Conservation (phyloP, 148 eudicot species). For the Rhododendron ovatum region DNA sequence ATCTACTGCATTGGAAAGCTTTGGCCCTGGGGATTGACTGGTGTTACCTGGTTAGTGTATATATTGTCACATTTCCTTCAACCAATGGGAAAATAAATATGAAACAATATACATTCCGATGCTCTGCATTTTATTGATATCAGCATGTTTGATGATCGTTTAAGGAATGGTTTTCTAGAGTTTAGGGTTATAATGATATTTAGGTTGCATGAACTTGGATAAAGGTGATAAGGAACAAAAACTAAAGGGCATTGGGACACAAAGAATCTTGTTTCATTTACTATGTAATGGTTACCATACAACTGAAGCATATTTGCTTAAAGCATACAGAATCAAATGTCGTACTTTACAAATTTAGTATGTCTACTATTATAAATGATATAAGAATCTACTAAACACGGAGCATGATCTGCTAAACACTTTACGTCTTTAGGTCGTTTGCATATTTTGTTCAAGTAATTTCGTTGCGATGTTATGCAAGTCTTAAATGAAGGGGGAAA, state of each 20-base stretch:
- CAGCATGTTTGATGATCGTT: background rate
- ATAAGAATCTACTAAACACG: background rate
- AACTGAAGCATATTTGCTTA: background rate
- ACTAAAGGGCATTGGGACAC: background rate
- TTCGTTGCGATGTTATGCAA: background rate
- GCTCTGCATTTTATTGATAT: background rate
- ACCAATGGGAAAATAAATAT: background rate
- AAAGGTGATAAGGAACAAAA: background rate
- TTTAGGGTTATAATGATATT: background rate
- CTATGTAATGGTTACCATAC: background rate
- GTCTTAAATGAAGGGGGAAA: background rate
- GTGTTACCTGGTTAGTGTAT: background rate
- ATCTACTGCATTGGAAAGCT: background rate
- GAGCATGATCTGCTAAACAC: background rate
- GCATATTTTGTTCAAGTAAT: background rate
- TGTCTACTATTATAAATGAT: background rate
- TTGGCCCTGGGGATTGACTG: background rate
- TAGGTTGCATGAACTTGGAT: background rate
- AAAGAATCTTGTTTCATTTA: background rate
- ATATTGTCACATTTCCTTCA: background rate
- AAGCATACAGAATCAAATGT: background rate
- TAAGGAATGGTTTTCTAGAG: background rate
- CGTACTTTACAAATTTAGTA: background rate
- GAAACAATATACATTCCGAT: background rate
- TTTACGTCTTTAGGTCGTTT: background rate